These are phyloP conservation scores for Saccharata proteae DNA, from an alignment of 2,329 filamentous ascomycete species.

Conservation along the genomic window DNA sequence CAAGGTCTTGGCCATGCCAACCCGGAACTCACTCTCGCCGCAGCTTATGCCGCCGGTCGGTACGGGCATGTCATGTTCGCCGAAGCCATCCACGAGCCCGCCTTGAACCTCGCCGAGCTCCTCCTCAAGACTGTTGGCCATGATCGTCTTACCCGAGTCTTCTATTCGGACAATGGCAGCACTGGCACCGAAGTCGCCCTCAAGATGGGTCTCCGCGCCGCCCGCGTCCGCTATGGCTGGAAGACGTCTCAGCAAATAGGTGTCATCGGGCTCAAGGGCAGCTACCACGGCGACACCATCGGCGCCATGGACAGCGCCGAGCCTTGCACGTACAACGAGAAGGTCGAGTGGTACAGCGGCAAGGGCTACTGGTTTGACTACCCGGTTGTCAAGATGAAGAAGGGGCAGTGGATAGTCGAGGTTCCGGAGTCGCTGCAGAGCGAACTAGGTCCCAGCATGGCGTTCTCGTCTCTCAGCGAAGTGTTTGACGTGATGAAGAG, in stretches of 20 bases:
- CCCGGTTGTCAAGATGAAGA: slow-evolving; percentile 54
- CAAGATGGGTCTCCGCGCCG: slow-evolving; percentile 70
- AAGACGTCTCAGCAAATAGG: slow-evolving; percentile 45
- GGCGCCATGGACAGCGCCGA: slow-evolving; percentile 80
- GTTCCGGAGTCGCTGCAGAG: background rate
- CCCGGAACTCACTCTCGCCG: slow-evolving; percentile 56
- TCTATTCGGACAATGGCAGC: slow-evolving; percentile 76
- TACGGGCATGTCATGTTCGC: slow-evolving; percentile 89
- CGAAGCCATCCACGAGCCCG: slow-evolving; percentile 66
- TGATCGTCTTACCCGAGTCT: slow-evolving; percentile 55
- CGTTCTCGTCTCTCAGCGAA: slow-evolving; percentile 19
- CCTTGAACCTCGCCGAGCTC: slow-evolving; percentile 53
- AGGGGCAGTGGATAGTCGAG: slow-evolving; percentile 46
- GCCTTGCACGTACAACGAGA: slow-evolving; percentile 65
- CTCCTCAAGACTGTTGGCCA: slow-evolving; percentile 51
- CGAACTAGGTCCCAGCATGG: slow-evolving; percentile 29
- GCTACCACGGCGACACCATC: slow-evolving; percentile 81
- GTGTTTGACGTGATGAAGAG: slow-evolving; percentile 29
- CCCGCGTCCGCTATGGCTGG: slow-evolving; percentile 56
- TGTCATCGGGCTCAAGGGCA: slow-evolving; percentile 64
- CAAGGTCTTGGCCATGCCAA: slow-evolving; percentile 77
- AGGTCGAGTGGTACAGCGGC: slow-evolving; percentile 76
- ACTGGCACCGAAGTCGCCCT: slow-evolving; percentile 74
- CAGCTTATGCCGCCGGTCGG: slow-evolving; percentile 68
- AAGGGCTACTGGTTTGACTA: slow-evolving; percentile 74